Base-by-base conservation (phyloP, 2,329 filamentous ascomycete genomes). In the Clonostachys rhizophaga region DNA sequence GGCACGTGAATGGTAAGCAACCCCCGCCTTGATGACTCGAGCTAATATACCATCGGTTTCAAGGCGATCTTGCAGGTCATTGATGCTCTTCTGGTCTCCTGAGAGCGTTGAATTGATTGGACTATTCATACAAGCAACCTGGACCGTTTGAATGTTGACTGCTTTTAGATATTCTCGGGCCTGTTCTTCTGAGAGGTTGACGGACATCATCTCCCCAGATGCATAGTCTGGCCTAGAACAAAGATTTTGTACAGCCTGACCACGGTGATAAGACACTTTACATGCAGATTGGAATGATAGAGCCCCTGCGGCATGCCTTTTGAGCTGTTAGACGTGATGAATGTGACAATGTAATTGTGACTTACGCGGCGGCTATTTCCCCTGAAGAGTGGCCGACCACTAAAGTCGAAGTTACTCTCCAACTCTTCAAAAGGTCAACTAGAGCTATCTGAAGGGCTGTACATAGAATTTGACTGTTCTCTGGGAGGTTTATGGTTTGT, bases 321-420 rank as follows among this genome's bases (percentile, higher is more conserved):
- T 36, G 35, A 36, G 35, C 35, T n/a, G 35, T 11, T 36, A 36
- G n/a, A n/a, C n/a, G 16, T 16, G 16, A 16, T 16, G 16, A 16
- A 16, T 16, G 16, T 16, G 16, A 16, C 2, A 16, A 16, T 16
- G 16, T 16, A 16, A 16, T 16, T 16, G 16, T 16, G n/a, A 36
- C 62, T 50, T 68, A 71, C 5, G 68, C 68, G 2, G 68, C 68
- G 0, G 63, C 64, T 18, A 71, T 68, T 48, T 71, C 69, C 3
- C 69, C 69, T 5, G 55, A 59, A 0, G 65, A 69, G 48, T 72
- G 69, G 4, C 68, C 68, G 6, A 68, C 60, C 2, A 66, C 61
- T 2, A 56, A 60, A 14, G 50, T 42, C 1, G 64, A 61, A 6
- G 20, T 35, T 30, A 72, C 50, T 6, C 59, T 56, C 47, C 57